Conservation (phyloP, 805 yeast genomes). For the Schwanniomyces occidentalis region DNA sequence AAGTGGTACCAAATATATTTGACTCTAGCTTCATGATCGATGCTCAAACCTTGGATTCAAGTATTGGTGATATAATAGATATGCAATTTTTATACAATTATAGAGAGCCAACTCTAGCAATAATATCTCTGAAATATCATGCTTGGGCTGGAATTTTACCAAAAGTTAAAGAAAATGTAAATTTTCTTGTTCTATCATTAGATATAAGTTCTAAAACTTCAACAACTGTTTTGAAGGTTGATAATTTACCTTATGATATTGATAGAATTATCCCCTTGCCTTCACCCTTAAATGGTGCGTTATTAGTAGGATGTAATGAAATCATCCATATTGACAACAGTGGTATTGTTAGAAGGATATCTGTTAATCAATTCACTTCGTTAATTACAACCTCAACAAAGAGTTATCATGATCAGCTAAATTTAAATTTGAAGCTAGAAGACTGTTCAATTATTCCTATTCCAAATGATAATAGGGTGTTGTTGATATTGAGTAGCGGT, state of each 20-base stretch:
- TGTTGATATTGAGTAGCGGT: conserved; percentile 33
- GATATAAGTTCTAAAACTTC: conserved; percentile 59
- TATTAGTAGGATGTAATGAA: conserved; percentile 74
- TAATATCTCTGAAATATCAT: conserved; percentile 52
- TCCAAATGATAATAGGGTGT: conserved; percentile 36
- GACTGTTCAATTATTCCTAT: conserved; percentile 40
- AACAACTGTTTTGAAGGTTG: conserved; percentile 65
- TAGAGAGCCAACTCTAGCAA: conserved; percentile 78
- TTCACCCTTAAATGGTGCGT: conserved; percentile 66
- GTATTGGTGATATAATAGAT: conserved; percentile 66
- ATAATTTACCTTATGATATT: conserved; percentile 72
- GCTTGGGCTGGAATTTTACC: conserved; percentile 82
- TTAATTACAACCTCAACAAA: conserved; percentile 35
- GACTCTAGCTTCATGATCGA: conserved; percentile 60
- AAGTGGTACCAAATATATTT: conserved; percentile 18
- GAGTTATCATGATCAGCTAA: conserved; percentile 46
- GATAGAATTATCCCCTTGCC: conserved; percentile 63
- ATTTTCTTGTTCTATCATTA: conserved; percentile 63
- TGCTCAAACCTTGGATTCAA: conserved; percentile 55
- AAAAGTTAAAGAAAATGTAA: conserved; percentile 59
- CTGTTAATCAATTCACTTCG: conserved; percentile 57
- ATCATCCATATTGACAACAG: conserved; percentile 77
- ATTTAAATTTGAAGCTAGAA: conserved; percentile 56
- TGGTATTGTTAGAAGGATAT: conserved; percentile 63
- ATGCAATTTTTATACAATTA: conserved; percentile 71